A percentile compares a stretch with the other conserved stretches of the same genome.
These are phyloP conservation scores for Cryptococcus amylolentus DNA, from an alignment of 1,284 basidiomycete genomes.

Conservation along the genomic window DNA sequence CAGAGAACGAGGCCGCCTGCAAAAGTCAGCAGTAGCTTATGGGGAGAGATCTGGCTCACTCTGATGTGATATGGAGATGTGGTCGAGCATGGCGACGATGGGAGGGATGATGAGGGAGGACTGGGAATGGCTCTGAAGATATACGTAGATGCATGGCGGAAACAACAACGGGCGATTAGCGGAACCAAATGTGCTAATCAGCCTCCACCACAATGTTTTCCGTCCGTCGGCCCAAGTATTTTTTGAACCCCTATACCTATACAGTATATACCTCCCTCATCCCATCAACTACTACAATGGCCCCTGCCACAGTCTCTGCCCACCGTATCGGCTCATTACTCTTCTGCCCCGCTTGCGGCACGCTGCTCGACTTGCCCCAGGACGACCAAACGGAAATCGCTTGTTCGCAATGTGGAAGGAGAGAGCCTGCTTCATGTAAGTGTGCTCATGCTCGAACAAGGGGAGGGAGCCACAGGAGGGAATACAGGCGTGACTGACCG, in stretches of 20 bases:
- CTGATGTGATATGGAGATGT: slow-evolving; percentile 85
- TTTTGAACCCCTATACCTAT: not conserved
- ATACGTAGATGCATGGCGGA: no score
- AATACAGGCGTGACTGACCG: not conserved
- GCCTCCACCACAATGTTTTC: not conserved
- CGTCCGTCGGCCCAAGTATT: not conserved
- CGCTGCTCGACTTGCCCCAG: slow-evolving; percentile 76
- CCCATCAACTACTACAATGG: not conserved
- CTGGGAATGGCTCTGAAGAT: no score
- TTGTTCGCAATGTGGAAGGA: slow-evolving; percentile 83
- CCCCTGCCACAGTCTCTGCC: slow-evolving; percentile 7
- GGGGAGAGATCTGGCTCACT: slow-evolving; percentile 52
- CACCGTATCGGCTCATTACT: slow-evolving; percentile 70
- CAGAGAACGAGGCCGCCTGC: slow-evolving; percentile 85
- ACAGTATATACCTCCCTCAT: not conserved
- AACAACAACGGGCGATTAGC: not conserved
- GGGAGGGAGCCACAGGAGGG: no score
- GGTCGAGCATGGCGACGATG: slow-evolving; percentile 65
- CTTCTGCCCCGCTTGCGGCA: slow-evolving; percentile 91
- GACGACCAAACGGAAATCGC: slow-evolving; percentile 71
- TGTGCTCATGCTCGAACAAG: slow-evolving; percentile 18
- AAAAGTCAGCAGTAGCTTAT: not conserved
- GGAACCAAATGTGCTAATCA: no score
- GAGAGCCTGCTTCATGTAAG: slow-evolving; percentile 82
- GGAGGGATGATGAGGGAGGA: no score